phyloP scores from a whole-genome alignment of 2,329 filamentous ascomycete species.

The Arthrobotrys conoides region DNA sequence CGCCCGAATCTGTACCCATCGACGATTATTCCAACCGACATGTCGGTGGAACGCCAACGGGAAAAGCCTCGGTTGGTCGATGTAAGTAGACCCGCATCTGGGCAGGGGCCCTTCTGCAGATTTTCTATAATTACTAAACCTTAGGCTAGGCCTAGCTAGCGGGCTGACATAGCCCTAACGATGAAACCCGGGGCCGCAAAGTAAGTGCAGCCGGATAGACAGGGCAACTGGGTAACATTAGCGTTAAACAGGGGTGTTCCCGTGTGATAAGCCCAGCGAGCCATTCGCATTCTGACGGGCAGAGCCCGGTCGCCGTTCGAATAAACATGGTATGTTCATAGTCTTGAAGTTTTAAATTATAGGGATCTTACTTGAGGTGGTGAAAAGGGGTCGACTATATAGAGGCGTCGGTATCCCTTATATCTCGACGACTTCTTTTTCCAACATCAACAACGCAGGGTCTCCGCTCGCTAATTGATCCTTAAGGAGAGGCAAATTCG shows the following conservation, averaged over 20 bases:
- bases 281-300: constrained; percentile 8
- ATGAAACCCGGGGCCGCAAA: constrained; percentile 22
- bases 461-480: neutral
- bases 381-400: constrained; percentile 31
- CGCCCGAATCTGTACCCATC: constrained; percentile 23
- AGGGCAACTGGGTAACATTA: constrained; percentile 9
- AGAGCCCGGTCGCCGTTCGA: neutral
- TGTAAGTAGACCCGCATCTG: constrained; percentile 17
- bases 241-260: constrained; percentile 8
- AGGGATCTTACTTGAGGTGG: neutral
- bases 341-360: constrained; percentile 5
- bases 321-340: constrained; percentile 34
- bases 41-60: constrained; percentile 14
- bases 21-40: neutral
- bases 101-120: constrained; percentile 22
- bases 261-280: neutral
- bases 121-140: constrained; percentile 50
- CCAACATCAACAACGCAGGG: constrained; percentile 26
- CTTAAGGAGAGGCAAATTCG: neutral
- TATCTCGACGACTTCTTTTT: constrained; percentile 11
- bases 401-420: constrained; percentile 5
- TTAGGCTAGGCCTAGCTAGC: neutral
- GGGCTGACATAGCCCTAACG: constrained; percentile 31
- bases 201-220: constrained; percentile 40
- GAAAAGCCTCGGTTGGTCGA: constrained; percentile 28